Conservation (phyloP, 2,329 filamentous ascomycete species). For the Nemania sp. region DNA sequence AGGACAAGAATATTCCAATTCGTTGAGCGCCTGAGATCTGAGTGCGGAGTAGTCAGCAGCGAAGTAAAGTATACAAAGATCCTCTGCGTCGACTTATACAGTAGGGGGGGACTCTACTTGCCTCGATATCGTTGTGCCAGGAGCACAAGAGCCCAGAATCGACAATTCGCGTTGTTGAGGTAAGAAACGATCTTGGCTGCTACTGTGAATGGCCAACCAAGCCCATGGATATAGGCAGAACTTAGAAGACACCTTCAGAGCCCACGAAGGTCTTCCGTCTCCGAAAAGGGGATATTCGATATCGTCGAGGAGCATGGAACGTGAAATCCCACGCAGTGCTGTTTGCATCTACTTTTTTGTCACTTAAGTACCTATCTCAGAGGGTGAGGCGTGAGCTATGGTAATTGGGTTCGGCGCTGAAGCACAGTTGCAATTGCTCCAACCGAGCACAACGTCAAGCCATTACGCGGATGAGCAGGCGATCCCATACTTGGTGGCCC, state of each 20-base stretch:
- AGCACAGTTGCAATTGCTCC: constrained; percentile 11
- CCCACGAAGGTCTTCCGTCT: constrained; percentile 12
- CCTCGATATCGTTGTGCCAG: neutral
- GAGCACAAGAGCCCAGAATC: constrained; percentile 14
- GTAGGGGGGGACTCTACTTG: neutral
- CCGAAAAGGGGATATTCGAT: constrained; percentile 4
- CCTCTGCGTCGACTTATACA: neutral
- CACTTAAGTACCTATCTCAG: neutral
- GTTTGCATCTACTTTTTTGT: neutral
- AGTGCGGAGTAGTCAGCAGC: neutral
- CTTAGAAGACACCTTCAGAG: constrained; percentile 1
- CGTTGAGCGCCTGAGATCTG: too few species aligned
- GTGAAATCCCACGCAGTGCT: neutral
- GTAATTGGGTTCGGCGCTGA: neutral
- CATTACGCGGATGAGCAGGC: neutral
- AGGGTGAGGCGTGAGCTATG: neutral
- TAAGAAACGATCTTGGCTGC: neutral
- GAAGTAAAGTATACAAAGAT: neutral
- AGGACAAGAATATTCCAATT: neutral
- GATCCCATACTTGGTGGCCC: neutral
- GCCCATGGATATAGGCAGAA: constrained; percentile 12
- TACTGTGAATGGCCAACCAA: constrained; percentile 24
- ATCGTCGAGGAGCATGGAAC: neutral
- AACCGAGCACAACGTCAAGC: constrained; percentile 6
- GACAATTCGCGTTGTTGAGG: neutral